phyloP scores from a whole-genome alignment of 1,139 yeast genomes.

The Geotrichum klebahnii region DNA sequence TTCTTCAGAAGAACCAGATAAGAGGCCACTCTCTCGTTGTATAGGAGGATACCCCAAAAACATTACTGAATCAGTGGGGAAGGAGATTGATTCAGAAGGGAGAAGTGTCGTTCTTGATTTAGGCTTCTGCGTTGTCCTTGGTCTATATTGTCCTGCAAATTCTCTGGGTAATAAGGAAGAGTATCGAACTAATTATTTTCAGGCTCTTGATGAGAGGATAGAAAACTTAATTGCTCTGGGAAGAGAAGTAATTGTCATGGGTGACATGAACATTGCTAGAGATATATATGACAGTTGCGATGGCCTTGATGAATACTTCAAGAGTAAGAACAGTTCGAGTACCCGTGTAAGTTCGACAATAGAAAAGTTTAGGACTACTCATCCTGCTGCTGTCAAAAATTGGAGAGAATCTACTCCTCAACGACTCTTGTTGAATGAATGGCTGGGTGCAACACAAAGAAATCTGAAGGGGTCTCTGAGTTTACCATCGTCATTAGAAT shows the following conservation, averaged over 20 bases:
- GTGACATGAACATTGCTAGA: slow-evolving; percentile 79
- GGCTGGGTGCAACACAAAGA: slow-evolving; percentile 27
- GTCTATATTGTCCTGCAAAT: slow-evolving; percentile 91
- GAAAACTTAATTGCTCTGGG: slow-evolving; percentile 49
- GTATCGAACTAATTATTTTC: slow-evolving; percentile 56
- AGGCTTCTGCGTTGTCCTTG: slow-evolving; percentile 56
- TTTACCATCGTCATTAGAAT: too few species aligned
- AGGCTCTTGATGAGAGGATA: slow-evolving; percentile 57
- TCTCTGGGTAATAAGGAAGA: slow-evolving; percentile 73
- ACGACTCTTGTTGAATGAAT: slow-evolving; percentile 34
- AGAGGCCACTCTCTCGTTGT: slow-evolving; percentile 19
- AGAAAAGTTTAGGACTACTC: slow-evolving; percentile 25
- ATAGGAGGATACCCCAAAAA: slow-evolving; percentile 73
- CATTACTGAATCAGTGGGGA: slow-evolving; percentile 41
- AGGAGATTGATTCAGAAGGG: slow-evolving; percentile 74
- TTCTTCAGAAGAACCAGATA: background rate
- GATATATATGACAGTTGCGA: slow-evolving; percentile 84
- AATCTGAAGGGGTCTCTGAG: too few species aligned
- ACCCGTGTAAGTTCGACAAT: slow-evolving; percentile 16
- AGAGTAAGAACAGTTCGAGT: slow-evolving; percentile 27
- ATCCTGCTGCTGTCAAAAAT: slow-evolving; percentile 24
- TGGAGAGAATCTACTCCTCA: slow-evolving; percentile 33
- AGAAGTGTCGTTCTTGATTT: slow-evolving; percentile 73
- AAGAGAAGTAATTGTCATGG: slow-evolving; percentile 65
- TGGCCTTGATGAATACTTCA: slow-evolving; percentile 47